phyloP scores from a whole-genome alignment of 768 basidiomycete genomes.

The Leucocoprinus birnbaumii region DNA sequence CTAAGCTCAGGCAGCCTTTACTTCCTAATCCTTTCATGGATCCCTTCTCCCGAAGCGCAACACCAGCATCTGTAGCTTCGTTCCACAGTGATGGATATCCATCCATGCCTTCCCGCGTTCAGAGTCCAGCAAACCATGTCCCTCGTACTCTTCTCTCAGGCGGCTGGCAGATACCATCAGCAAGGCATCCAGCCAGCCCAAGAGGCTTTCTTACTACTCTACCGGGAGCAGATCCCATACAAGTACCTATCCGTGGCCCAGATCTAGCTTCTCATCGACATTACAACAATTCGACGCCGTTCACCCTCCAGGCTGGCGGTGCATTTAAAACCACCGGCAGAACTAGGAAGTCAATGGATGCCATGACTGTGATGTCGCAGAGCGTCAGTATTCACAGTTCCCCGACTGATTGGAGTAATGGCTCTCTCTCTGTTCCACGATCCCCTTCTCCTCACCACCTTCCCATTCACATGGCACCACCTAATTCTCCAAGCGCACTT shows the following conservation, averaged over 20 bases:
- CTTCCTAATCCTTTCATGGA: slow-evolving; percentile 20
- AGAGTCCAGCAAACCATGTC: not conserved
- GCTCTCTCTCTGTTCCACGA: slow-evolving; percentile 22
- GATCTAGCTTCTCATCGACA: not conserved
- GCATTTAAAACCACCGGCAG: not conserved
- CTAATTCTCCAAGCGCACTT: slow-evolving; percentile 22
- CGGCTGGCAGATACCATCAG: not conserved
- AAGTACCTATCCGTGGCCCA: not conserved
- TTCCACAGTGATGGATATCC: slow-evolving; percentile 11
- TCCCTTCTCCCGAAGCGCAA: slow-evolving; percentile 10
- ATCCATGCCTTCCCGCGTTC: not conserved
- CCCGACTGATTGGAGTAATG: slow-evolving; percentile 8
- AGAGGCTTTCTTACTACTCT: not conserved
- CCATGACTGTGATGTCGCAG: slow-evolving; percentile 1
- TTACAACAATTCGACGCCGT: not conserved
- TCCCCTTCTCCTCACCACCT: slow-evolving; percentile 20
- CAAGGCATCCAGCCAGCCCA: not conserved
- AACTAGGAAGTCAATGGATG: not conserved
- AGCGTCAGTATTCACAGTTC: slow-evolving; percentile 6
- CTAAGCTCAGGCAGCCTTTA: not conserved
- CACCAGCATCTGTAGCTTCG: slow-evolving; percentile 19
- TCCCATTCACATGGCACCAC: slow-evolving; percentile 18
- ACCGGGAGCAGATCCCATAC: not conserved
- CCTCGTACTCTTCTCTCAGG: not conserved
- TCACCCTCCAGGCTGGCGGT: not conserved